Base-by-base conservation (phyloP, 192 early-diverging fungal genomes). In the Rhizoclosmatium globosum region DNA sequence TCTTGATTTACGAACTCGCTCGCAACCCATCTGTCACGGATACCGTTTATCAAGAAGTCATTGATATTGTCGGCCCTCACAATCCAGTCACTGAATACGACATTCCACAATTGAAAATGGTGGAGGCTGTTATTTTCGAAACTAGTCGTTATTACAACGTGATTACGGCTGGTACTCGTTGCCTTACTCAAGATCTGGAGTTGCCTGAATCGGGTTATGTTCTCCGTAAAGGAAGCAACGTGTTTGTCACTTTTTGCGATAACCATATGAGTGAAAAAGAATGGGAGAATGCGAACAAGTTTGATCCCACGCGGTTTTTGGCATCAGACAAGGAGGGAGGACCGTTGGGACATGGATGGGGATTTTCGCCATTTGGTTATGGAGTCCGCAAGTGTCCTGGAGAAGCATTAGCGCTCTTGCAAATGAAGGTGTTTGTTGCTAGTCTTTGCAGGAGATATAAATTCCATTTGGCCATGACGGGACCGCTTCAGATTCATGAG, bases 231-330 rank as follows among this genome's bases (percentile, higher is more conserved):
- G 61, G 61, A 7, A n/a, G 19, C 17, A 19, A n/a, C 6, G 6
- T 74, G 4, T 39, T 41, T 17, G 31, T 74, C 0, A 11, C 42
- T 9, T 43, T 48, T 41, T 41, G 44, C 4, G 1, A 13, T 6
- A 64, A 39, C 17, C 72, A 74, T 31, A 39, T 23, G 56, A 17
- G 4, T 7, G 56, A 62, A 17, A n/a, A 4, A 4, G 7, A 61
- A 11, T 74, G 72, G 72, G 59, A 74, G 42, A 38, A 74, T 48
- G 57, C 72, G 4, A 21, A 42, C 4, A 39, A 42, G 41, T 74
- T 74, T 47, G 19, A 62, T 46, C 72, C 72, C 17, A 11, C 13
- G 4, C 31, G 72, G 21, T 74, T 74, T 62, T 46, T 74, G 72
- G 44, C 59, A 7, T 9, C 17, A 7, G 19, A 68, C 13, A 17